Percentiles rank a stretch among this genome's conserved stretches.
Evolutionary conservation across 495 filamentous ascomycete species (phyloP).

Genomic region (Cercophora samala): DNA sequence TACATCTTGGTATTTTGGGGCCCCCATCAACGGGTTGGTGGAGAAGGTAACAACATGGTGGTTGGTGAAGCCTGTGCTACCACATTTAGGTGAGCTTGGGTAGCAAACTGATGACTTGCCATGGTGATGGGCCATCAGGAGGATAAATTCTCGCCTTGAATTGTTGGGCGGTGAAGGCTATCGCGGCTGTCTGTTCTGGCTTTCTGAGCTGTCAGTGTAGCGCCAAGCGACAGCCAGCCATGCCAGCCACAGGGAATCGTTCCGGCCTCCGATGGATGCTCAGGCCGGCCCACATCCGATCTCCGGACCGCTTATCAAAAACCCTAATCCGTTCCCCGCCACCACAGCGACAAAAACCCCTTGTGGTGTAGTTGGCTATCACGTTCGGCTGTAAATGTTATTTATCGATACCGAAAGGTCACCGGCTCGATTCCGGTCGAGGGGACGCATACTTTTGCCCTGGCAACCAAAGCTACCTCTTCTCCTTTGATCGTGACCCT

Average conservation of each 20-base stretch:
- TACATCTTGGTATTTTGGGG: not conserved
- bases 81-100: not conserved
- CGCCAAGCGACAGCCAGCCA: not conserved
- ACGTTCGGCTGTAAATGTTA: slow-evolving; percentile 11
- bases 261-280: too few relatives aligned
- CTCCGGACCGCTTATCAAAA: not conserved
- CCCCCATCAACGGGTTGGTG: not conserved
- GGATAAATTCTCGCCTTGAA: not conserved
- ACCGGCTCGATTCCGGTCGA: slow-evolving; percentile 8
- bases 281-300: not conserved
- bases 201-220: not conserved
- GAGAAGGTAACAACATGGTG: too few relatives aligned
- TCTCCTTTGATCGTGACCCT: too few relatives aligned
- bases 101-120: not conserved
- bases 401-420: slow-evolving; percentile 13
- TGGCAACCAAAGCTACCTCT: not conserved
- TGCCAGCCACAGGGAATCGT: not conserved
- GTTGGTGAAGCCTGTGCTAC: not conserved
- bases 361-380: slow-evolving; percentile 14
- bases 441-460: not conserved
- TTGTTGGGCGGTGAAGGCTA: not conserved
- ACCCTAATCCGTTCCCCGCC: not conserved
- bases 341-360: not conserved
- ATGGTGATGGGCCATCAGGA: not conserved
- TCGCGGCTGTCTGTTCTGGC: not conserved